Evolutionary conservation across 352 stramenopile species (phyloP), one percentile per base, ranked within the genome.

Genomic region (Peronospora destructor): DNA sequence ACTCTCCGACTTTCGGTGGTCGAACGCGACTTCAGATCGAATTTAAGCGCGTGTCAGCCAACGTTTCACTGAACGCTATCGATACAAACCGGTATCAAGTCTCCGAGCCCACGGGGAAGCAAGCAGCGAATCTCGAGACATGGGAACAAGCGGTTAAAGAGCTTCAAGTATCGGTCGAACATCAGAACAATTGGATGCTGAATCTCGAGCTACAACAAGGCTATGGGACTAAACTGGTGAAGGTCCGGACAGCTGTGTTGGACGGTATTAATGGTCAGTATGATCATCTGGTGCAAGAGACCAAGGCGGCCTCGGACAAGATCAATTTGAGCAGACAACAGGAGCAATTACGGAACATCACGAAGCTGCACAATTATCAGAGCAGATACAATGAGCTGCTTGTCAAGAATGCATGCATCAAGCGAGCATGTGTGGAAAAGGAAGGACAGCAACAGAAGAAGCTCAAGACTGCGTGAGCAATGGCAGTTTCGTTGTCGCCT

Each of bases 181-280:
- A 87, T 37, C 62, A 89, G 55, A 73, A 49, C 49, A 83, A 81
- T 45, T 25, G 72, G n/a, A 72, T 88, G 10, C 55, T 75, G 32
- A 89, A 84, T 61, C 51, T 91, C 26, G 80, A 91, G 55, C 66
- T 91, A 28, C 68, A 86, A 49, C 79, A 91, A 35, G 64, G 64
- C 19, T 91, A 89, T 47, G 77, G 76, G 6, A 64, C 76, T 9
- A 85, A 86, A 43, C 48, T 84, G 34, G 77, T 64, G 53, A 87
- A 91, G 50, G 60, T 76, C 10, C 69, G 75, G 0, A 68, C 74
- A 0, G 68, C 73, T 5, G 53, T 89, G n/a, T 37, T 91, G 28
- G 74, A 86, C 41, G 77, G 76, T 10, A 37, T 89, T 39, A 80
- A 83, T 33, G 59, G 73, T 19, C 72, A 84, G 53, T 84, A 70